These are phyloP conservation scores for Guadua angustifolia DNA, from an alignment of 176 grass and related monocot genomes.

Conservation along the genomic window DNA sequence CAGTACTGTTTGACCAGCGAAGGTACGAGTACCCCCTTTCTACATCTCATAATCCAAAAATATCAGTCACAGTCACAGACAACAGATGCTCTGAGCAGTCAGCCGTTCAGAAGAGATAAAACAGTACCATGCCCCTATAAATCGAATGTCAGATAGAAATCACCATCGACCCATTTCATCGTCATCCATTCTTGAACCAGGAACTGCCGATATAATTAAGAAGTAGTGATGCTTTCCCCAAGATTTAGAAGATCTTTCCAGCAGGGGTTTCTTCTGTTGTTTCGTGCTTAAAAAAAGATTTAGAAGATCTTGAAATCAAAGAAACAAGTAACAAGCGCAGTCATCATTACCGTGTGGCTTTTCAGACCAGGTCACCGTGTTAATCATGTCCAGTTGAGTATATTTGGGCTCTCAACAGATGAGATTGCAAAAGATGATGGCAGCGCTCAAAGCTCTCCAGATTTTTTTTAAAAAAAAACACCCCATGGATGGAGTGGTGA, in stretches of 20 bases:
- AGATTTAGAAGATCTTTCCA: not conserved
- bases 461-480: slow-evolving; percentile 20
- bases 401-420: not conserved
- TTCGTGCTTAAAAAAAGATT: too few relatives aligned
- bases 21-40: not conserved
- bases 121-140: not conserved
- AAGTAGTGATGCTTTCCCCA: slow-evolving; percentile 4
- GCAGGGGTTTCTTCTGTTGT: too few relatives aligned
- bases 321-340: not conserved
- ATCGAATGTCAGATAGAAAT: not conserved
- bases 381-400: slow-evolving; percentile 32
- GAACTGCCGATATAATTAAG: not conserved
- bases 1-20: not conserved
- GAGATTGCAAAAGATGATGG: not conserved
- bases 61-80: not conserved
- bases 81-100: slow-evolving; percentile 30
- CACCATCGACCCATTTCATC: not conserved
- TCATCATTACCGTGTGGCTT: not conserved
- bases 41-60: not conserved
- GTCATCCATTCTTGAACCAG: not conserved
- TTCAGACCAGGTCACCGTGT: slow-evolving; percentile 12
- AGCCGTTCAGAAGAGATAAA: not conserved
- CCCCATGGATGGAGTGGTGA: not conserved
- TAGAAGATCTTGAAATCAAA: not conserved
- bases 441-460: not conserved